phyloP scores from a whole-genome alignment of 2,329 filamentous ascomycete genomes.

The Clarireedia hainanense region DNA sequence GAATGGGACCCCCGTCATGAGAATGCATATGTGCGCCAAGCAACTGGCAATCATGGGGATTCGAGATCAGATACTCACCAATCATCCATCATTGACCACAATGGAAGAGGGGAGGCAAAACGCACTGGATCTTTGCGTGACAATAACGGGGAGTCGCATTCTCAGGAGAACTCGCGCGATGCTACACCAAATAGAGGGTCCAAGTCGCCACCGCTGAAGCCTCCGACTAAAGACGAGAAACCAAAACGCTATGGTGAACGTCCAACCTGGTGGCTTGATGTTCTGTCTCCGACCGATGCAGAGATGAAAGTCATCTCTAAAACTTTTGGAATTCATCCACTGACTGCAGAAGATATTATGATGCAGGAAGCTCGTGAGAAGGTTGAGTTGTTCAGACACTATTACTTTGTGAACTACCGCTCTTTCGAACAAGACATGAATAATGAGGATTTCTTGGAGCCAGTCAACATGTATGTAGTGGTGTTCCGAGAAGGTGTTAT shows the following conservation, averaged over 20 bases:
- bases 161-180: conserved; percentile 16
- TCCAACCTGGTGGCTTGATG: conserved; percentile 94
- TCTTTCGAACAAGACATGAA: conserved; percentile 92
- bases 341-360: conserved; percentile 95
- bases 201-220: conserved; percentile 12
- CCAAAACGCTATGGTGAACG: conserved; percentile 63
- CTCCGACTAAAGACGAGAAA: conserved; percentile 29
- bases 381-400: conserved; percentile 92
- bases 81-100: conserved; percentile 22
- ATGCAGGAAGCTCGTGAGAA: conserved; percentile 97
- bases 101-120: conserved; percentile 16
- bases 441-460: conserved; percentile 85
- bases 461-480: conserved; percentile 94
- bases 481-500: conserved; percentile 94
- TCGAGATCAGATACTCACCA: conserved; percentile 39
- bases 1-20: conserved; percentile 21
- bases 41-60: conserved; percentile 31
- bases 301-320: conserved; percentile 95
- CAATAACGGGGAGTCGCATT: conserved; percentile 4
- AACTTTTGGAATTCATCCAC: conserved; percentile 88
- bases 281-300: conserved; percentile 80
- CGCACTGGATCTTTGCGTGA: conserved; percentile 4
- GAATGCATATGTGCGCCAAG: conserved; percentile 26
- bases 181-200: conserved; percentile 18
- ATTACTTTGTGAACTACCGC: conserved; percentile 98